These are phyloP conservation scores for Irpex sp. DNA, from an alignment of 1,284 basidiomycete genomes.

Conservation along the genomic window DNA sequence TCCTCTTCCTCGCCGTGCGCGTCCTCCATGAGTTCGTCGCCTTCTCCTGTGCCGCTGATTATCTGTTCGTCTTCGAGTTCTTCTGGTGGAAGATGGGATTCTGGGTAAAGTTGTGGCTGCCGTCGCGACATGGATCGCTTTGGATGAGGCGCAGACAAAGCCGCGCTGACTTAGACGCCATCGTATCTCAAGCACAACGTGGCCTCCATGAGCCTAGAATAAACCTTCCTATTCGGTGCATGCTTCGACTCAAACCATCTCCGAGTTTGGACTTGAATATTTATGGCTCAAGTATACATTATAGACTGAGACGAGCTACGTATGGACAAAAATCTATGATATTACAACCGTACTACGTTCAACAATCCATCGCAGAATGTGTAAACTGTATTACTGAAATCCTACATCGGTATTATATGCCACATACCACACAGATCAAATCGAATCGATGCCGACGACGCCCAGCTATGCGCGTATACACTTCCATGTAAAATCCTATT, in stretches of 20 bases:
- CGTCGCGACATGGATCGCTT: constrained; percentile 23
- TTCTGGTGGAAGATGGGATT: constrained; percentile 6
- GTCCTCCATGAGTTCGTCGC: constrained; percentile 32
- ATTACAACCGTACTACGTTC: no score
- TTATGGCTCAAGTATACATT: no score
- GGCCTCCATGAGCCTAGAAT: constrained; percentile 25
- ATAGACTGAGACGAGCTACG: no score
- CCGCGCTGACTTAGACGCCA: constrained; percentile 8
- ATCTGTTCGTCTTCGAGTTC: constrained; percentile 23
- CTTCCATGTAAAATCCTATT: neutral
- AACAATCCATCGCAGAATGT: no score
- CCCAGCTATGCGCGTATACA: neutral
- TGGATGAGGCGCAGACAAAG: neutral
- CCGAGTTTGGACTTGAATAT: no score
- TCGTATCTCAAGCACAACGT: constrained; percentile 21
- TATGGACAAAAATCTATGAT: no score
- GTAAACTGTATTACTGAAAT: no score
- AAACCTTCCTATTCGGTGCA: neutral
- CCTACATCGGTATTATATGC: no score
- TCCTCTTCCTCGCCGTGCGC: constrained; percentile 27
- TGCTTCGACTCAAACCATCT: no score
- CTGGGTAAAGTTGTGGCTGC: constrained; percentile 14
- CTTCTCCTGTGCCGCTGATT: constrained; percentile 27
- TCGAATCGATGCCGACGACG: neutral
- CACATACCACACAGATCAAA: no score